phyloP scores from a whole-genome alignment of 176 grass and related monocot genomes.

The Bonia amplexicaulis region DNA sequence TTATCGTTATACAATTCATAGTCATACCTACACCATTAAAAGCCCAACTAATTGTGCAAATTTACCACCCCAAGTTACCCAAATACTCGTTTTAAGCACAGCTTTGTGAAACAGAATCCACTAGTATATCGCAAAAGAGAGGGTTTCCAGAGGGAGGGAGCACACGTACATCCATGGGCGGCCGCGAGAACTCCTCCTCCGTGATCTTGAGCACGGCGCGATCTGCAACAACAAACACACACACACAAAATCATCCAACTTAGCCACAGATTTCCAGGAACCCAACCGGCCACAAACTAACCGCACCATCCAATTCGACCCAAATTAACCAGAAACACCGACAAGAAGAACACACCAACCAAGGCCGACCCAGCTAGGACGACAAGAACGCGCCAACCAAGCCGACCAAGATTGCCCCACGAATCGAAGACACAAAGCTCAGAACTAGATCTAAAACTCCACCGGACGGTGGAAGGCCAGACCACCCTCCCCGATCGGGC shows the following conservation, averaged over 20 bases:
- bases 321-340: background rate
- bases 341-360: background rate
- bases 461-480: background rate
- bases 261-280: background rate
- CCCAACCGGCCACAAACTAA: background rate
- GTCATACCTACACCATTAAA: background rate
- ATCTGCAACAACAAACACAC: constrained; percentile 44
- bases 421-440: background rate
- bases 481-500: background rate
- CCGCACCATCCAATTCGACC: background rate
- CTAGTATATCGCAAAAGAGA: background rate
- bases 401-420: background rate
- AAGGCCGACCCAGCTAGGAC: background rate
- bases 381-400: background rate
- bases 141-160: background rate
- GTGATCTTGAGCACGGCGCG: constrained; percentile 83
- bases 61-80: background rate
- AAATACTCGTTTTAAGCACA: background rate
- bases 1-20: background rate
- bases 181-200: constrained; percentile 72
- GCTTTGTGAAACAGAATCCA: background rate
- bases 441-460: constrained; percentile 10
- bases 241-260: constrained; percentile 7
- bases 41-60: background rate
- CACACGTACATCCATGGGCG: constrained; percentile 55